Conservation (phyloP, 176 grass and related monocot genomes). For the Hordeum vulgare region MorexV3_pseudomolecules_assembly NC_058521.1:18274152-18274651, state of each 20-base stretch:
- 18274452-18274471: background rate
- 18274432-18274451: conserved; percentile 44
- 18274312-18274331: too few species aligned
- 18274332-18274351: background rate
- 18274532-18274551: conserved; percentile 94
- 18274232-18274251: too few species aligned
- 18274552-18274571: conserved; percentile 51
- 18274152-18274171: too few species aligned
- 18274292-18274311: too few species aligned
- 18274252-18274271: too few species aligned
- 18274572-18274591: conserved; percentile 48
- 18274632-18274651: background rate
- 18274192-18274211: too few species aligned
- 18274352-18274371: conserved; percentile 44
- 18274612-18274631: conserved; percentile 62
- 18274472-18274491: background rate
- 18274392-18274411: conserved; percentile 40
- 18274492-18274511: conserved; percentile 49
- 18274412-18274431: conserved; percentile 60
- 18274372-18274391: conserved; percentile 37
- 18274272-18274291: too few species aligned
- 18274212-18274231: too few species aligned
- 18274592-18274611: conserved; percentile 40
- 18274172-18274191: too few species aligned
- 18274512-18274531: conserved; percentile 68